These are phyloP conservation scores for Xylaria sp. DNA, from an alignment of 2,329 filamentous ascomycete genomes.

Conservation along the genomic window DNA sequence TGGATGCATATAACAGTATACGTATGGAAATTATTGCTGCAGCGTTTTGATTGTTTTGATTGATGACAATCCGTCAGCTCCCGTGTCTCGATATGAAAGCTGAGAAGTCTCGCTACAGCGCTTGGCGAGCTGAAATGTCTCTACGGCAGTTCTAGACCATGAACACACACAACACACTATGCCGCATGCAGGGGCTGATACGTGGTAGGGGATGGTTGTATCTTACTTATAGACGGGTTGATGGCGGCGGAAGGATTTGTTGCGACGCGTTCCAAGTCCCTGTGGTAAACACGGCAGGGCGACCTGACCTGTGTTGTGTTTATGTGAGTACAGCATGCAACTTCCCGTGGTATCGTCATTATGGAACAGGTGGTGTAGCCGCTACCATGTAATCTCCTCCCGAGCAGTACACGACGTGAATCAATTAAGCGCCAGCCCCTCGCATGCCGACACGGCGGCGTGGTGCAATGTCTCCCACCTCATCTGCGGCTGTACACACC, in stretches of 20 bases:
- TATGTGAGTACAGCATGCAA: neutral
- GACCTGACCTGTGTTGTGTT: neutral
- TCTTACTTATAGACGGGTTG: neutral
- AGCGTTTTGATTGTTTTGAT: conserved; percentile 4
- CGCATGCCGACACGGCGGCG: conserved; percentile 3
- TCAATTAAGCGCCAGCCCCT: conserved; percentile 20
- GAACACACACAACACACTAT: neutral
- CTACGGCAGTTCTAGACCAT: conserved; percentile 18
- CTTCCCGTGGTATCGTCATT: neutral
- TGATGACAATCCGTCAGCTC: conserved; percentile 24
- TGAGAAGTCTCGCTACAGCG: conserved; percentile 25
- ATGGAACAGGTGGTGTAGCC: neutral
- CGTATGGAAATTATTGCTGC: neutral
- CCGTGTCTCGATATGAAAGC: conserved; percentile 22
- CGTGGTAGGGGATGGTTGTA: conserved; percentile 1
- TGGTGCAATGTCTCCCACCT: neutral
- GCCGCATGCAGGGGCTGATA: conserved; percentile 6
- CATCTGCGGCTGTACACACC: neutral
- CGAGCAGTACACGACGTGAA: neutral
- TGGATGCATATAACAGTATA: conserved; percentile 5
- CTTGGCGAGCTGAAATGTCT: conserved; percentile 25
- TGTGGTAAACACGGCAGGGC: neutral
- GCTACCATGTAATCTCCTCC: neutral
- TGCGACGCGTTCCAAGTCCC: conserved; percentile 21
- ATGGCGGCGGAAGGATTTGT: conserved; percentile 15